Conservation (phyloP, 1,139 yeast genomes). For the Blastobotrys apis region DNA sequence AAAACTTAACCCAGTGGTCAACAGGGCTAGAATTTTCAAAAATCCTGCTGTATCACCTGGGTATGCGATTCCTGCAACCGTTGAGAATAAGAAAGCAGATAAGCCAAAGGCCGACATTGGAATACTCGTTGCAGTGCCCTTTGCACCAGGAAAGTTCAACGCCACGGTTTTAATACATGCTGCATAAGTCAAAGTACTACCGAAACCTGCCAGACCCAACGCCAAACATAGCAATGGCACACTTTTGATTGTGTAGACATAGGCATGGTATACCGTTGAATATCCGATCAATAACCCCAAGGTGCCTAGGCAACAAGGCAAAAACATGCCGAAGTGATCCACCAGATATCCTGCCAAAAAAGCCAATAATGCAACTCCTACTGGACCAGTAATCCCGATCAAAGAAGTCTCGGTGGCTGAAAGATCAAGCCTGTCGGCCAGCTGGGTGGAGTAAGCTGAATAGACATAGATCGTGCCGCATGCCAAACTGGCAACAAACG, state of each 20-base stretch:
- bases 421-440: slow-evolving; percentile 48
- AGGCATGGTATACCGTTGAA: slow-evolving; percentile 25
- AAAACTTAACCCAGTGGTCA: slow-evolving; percentile 29
- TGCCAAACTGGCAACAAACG: slow-evolving; percentile 42
- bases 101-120: slow-evolving; percentile 39
- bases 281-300: slow-evolving; percentile 28
- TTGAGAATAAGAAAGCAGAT: slow-evolving; percentile 35
- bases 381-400: slow-evolving; percentile 52
- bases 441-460: slow-evolving; percentile 58
- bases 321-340: slow-evolving; percentile 48
- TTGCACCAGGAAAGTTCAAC: slow-evolving; percentile 32
- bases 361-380: slow-evolving; percentile 55
- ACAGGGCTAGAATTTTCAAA: slow-evolving; percentile 27
- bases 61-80: slow-evolving; percentile 29
- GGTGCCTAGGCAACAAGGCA: slow-evolving; percentile 39
- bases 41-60: slow-evolving; percentile 35
- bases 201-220: slow-evolving; percentile 31
- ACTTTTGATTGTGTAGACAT: slow-evolving; percentile 21
- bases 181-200: slow-evolving; percentile 33
- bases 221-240: slow-evolving; percentile 29
- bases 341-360: slow-evolving; percentile 57
- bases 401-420: slow-evolving; percentile 52
- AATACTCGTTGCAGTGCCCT: slow-evolving; percentile 37
- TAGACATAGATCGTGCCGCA: slow-evolving; percentile 58
- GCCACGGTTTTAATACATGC: slow-evolving; percentile 36